phyloP scores from a whole-genome alignment of 2,329 filamentous ascomycete genomes.

The Alternaria tenuissima region DNA sequence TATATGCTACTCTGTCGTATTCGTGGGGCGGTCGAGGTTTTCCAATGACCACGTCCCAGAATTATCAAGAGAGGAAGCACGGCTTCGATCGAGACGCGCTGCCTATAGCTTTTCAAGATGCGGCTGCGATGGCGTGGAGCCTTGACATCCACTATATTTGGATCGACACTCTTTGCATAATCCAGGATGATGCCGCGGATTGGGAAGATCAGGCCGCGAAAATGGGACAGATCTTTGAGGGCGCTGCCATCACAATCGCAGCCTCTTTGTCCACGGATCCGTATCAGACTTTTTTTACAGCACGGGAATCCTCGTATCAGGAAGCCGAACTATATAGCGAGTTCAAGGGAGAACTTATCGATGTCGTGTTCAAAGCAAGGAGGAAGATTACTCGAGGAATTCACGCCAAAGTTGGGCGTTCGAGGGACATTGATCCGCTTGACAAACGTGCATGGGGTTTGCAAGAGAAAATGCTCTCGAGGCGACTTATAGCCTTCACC shows the following conservation, averaged over 20 bases:
- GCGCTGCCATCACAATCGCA: constrained; percentile 6
- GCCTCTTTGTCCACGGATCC: constrained; percentile 6
- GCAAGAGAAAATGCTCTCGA: constrained; percentile 9
- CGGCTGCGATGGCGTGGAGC: background rate
- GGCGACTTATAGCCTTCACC: constrained; percentile 8
- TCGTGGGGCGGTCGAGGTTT: background rate
- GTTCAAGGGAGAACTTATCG: background rate
- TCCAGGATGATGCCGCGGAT: background rate
- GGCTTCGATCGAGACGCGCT: background rate
- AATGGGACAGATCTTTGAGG: constrained; percentile 7
- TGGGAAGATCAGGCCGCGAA: constrained; percentile 8
- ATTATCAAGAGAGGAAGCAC: background rate
- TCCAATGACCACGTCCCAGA: background rate
- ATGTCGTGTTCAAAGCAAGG: constrained; percentile 7
- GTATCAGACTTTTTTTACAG: background rate
- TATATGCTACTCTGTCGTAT: background rate
- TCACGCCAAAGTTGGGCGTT: constrained; percentile 5
- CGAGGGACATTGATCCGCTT: background rate
- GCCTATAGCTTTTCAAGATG: background rate
- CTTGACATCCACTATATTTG: background rate
- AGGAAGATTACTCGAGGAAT: constrained; percentile 3
- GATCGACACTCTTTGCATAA: background rate
- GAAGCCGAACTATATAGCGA: background rate
- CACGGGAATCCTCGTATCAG: background rate
- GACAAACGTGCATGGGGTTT: constrained; percentile 7